Evolutionary conservation across 495 filamentous ascomycete species (phyloP).

Genomic region (Darksidea phi): DNA sequence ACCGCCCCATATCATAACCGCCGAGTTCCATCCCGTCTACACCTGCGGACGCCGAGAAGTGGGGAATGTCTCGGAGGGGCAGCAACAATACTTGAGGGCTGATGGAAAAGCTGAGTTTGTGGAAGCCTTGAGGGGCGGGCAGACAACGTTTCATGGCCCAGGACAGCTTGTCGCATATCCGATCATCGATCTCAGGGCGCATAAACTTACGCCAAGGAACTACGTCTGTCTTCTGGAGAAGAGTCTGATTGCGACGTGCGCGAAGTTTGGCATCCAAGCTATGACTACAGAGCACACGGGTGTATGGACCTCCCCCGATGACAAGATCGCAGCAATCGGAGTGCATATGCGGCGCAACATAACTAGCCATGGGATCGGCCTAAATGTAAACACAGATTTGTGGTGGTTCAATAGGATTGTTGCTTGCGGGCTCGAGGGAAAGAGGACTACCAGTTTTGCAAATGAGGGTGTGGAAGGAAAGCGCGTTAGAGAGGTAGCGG

Average conservation of each 20-base stretch:
- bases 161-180: conserved; percentile 91
- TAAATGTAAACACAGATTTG: conserved; percentile 74
- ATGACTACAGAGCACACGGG: conserved; percentile 76
- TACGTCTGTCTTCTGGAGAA: conserved; percentile 77
- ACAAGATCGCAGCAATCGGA: conserved; percentile 84
- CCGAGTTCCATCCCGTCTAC: conserved; percentile 78
- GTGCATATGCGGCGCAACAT: conserved; percentile 84
- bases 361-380: conserved; percentile 78
- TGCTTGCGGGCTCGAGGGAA: conserved; percentile 80
- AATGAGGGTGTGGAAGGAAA: conserved; percentile 34
- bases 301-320: conserved; percentile 57
- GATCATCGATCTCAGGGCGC: conserved; percentile 68
- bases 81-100: conserved; percentile 45
- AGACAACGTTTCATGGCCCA: conserved; percentile 93
- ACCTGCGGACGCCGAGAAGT: conserved; percentile 86
- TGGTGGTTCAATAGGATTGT: conserved; percentile 76
- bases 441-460: conserved; percentile 67
- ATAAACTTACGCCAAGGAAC: conserved; percentile 56
- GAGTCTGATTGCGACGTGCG: conserved; percentile 65
- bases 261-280: conserved; percentile 55
- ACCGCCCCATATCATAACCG: conserved; percentile 72
- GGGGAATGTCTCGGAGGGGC: conserved; percentile 52
- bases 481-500: conserved; percentile 39
- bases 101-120: conserved; percentile 59
- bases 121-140: conserved; percentile 76